Conservation (phyloP, 768 basidiomycete genomes). For the Dacryopinax primogenitus region DNA sequence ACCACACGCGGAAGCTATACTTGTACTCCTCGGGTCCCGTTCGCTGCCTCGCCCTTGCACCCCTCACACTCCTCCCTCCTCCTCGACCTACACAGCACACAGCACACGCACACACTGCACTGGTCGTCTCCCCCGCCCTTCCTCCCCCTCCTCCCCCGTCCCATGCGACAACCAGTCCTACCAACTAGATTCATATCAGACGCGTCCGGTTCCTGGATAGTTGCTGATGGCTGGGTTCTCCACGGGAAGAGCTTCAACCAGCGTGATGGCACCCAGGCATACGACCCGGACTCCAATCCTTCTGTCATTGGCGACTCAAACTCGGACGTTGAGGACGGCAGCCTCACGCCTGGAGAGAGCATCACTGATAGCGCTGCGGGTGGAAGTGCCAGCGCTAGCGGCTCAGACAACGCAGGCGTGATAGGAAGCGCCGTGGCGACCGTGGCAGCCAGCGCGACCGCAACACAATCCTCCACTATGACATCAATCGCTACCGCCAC, state of each 20-base stretch:
- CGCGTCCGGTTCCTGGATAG: neutral
- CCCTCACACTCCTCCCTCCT: neutral
- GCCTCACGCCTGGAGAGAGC: neutral
- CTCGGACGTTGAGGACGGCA: neutral
- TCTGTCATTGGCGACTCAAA: neutral
- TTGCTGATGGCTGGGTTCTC: slow-evolving; percentile 1
- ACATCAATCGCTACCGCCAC: neutral
- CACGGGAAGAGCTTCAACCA: slow-evolving; percentile 8
- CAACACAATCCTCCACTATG: neutral
- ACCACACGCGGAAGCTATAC: neutral
- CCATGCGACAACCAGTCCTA: neutral
- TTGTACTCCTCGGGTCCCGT: neutral
- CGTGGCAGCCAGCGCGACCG: slow-evolving; percentile 2
- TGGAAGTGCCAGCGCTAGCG: neutral
- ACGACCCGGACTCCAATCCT: slow-evolving; percentile 5
- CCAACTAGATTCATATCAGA: neutral
- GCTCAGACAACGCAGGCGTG: neutral
- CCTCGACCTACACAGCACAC: neutral
- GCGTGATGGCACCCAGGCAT: neutral
- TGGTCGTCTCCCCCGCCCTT: neutral
- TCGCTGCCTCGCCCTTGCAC: neutral
- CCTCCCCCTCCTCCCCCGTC: neutral
- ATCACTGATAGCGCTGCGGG: neutral
- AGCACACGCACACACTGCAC: neutral
- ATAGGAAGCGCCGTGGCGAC: neutral